Evolutionary conservation across 2,329 filamentous ascomycete species (phyloP).

Genomic region (Pestalotiopsis sp.): DNA sequence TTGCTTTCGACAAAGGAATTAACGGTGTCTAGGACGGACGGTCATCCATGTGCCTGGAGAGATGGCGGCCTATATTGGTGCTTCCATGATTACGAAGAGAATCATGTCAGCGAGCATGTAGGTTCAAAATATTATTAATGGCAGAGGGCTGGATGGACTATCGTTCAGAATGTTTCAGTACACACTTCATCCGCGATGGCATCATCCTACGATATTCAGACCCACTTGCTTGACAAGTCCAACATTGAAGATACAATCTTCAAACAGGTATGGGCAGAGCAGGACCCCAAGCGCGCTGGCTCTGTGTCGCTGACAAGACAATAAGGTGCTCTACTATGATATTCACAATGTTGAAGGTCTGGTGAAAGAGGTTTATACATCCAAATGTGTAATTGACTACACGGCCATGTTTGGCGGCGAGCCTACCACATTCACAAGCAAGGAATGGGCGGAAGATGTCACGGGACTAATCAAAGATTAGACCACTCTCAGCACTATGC

Average conservation of each 20-base stretch:
- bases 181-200: conserved; percentile 19
- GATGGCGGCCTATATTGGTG: neutral
- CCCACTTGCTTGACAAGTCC: conserved; percentile 32
- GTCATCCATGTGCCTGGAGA: neutral
- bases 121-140: neutral
- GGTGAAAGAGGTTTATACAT: conserved; percentile 26
- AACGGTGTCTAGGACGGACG: neutral
- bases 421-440: conserved; percentile 17
- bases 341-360: conserved; percentile 19
- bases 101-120: neutral
- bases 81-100: neutral
- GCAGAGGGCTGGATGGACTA: neutral
- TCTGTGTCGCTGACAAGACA: neutral
- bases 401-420: conserved; percentile 29
- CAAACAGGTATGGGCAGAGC: conserved; percentile 22
- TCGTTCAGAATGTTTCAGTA: too few species aligned
- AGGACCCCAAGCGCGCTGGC: neutral
- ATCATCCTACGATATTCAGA: conserved; percentile 25
- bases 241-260: conserved; percentile 31
- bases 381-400: conserved; percentile 28
- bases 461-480: conserved; percentile 19
- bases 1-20: neutral
- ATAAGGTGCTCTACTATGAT: conserved; percentile 28
- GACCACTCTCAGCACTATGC: conserved; percentile 13
- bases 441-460: conserved; percentile 21